phyloP scores from a whole-genome alignment of 2,329 filamentous ascomycete species.

The Hirsutella thompsonii region DNA sequence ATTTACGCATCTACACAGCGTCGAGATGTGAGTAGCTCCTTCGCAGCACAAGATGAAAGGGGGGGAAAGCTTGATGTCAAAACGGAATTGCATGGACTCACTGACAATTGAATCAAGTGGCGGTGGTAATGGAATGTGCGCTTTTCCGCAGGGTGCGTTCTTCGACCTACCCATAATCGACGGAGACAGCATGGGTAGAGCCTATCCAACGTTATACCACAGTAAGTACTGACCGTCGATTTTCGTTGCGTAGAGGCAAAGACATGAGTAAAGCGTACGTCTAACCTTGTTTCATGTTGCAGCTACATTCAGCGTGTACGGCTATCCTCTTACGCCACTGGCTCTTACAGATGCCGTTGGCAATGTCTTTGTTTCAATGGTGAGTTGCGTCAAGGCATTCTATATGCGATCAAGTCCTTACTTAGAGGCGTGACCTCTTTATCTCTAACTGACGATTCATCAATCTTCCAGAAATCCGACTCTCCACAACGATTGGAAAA shows the following conservation, averaged over 20 bases:
- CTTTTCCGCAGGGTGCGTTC: conserved; percentile 17
- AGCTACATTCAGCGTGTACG: conserved; percentile 26
- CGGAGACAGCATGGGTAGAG: conserved; percentile 24
- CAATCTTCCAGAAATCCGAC: conserved; percentile 15
- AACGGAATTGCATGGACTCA: too few species aligned
- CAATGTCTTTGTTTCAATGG: conserved; percentile 20
- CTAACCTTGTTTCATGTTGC: too few species aligned
- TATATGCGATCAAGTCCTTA: too few species aligned
- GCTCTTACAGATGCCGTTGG: conserved; percentile 22
- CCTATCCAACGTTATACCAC: conserved; percentile 24
- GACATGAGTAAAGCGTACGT: too few species aligned
- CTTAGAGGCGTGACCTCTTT: too few species aligned
- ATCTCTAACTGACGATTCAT: background rate
- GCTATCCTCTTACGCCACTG: conserved; percentile 21
- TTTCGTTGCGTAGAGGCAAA: too few species aligned
- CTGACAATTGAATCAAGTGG: conserved; percentile 12
- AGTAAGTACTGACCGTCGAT: conserved; percentile 7
- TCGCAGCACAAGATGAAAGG: background rate
- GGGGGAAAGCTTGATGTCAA: too few species aligned
- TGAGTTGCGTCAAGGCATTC: conserved; percentile 5
- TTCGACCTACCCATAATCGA: conserved; percentile 24
- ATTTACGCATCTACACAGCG: conserved; percentile 20
- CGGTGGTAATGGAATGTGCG: conserved; percentile 24
- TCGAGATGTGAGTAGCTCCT: conserved; percentile 21
- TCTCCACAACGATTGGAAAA: conserved; percentile 20